Base-by-base conservation (phyloP, 805 yeast species). In the Candida xyloterini region DNA sequence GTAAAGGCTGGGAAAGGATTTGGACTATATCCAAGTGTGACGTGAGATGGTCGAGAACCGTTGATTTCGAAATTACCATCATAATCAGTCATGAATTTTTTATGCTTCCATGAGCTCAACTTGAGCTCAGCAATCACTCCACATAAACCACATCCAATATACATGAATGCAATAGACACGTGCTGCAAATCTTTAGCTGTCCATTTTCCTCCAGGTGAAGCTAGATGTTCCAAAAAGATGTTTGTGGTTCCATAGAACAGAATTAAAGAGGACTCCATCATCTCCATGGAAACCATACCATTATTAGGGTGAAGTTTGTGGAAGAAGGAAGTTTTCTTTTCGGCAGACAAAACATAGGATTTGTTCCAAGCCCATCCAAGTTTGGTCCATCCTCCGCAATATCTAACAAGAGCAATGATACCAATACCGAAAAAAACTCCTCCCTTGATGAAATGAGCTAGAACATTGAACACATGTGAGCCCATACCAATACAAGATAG, bases 371-470 rank as follows among this genome's bases (percentile, higher is more conserved):
- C 90, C 84, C 95, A 82, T 15, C 98, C 98, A 42, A 73, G 67
- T 40, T 74, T 69, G 26, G 73, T 59, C 53, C 83, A 86, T 10
- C 82, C 85, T 3, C 99, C 99, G 53, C 88, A 79, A 62, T 85
- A 90, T 52, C 98, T 78, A 1, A 89, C 84, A 27, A 93, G 69
- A n/a, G 95, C 75, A 5, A 89, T 58, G 7, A 90, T 45, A 15
- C 99, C 99, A 27, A 84, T 66, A 5, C 71, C 47, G 43, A 88
- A 71, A 57, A 91, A 91, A 2, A 91, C 93, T 18, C 91, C 93
- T 44, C 99, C 99, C 63, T 91, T 91, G 61, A 91, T 91, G 73
- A 88, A 87, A 63, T 91, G 99, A 1, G 99, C 99, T 42, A 91
- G 71, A 37, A 91, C 62, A 52, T 87, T 88, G 67, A 87, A 91